phyloP scores from a whole-genome alignment of 1,139 yeast species.

The Geotrichum histeridarum region DNA sequence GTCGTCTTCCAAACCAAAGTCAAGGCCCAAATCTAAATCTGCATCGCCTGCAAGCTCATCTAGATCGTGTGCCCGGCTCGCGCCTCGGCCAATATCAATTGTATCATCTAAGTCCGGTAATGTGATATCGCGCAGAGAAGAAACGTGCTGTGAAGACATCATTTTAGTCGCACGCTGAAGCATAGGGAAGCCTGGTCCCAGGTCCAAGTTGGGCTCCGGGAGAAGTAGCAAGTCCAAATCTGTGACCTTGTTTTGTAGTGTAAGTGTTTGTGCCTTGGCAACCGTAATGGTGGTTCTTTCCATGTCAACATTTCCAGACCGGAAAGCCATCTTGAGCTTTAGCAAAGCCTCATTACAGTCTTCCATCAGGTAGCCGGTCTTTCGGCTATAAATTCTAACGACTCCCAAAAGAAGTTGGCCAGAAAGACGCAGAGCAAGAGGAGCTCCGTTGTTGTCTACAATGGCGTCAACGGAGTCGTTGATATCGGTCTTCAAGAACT shows the following conservation, averaged over 20 bases:
- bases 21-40: slow-evolving; percentile 20
- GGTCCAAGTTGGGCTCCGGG: slow-evolving; percentile 22
- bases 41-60: slow-evolving; percentile 21
- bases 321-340: slow-evolving; percentile 70
- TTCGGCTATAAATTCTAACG: slow-evolving; percentile 79
- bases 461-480: slow-evolving; percentile 59
- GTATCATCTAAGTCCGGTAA: slow-evolving; percentile 31
- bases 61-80: slow-evolving; percentile 21
- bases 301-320: slow-evolving; percentile 45
- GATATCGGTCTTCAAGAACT: slow-evolving; percentile 68
- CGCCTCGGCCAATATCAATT: slow-evolving; percentile 52
- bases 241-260: slow-evolving; percentile 73
- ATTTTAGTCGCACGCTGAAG: slow-evolving; percentile 4
- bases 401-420: slow-evolving; percentile 88
- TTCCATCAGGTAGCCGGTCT: slow-evolving; percentile 76
- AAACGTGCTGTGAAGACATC: slow-evolving; percentile 15
- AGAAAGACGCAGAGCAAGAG: slow-evolving; percentile 75
- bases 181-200: slow-evolving; percentile 19
- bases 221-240: slow-evolving; percentile 59
- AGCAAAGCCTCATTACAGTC: slow-evolving; percentile 78
- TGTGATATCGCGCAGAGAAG: slow-evolving; percentile 26
- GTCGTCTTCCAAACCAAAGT: slow-evolving; percentile 17
- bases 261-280: slow-evolving; percentile 51
- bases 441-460: slow-evolving; percentile 38
- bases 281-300: slow-evolving; percentile 47